Percentiles rank a stretch among this genome's conserved stretches.
Evolutionary conservation across 805 yeast species (phyloP).

Genomic region (Metschnikowia noctiluminum): DNA sequence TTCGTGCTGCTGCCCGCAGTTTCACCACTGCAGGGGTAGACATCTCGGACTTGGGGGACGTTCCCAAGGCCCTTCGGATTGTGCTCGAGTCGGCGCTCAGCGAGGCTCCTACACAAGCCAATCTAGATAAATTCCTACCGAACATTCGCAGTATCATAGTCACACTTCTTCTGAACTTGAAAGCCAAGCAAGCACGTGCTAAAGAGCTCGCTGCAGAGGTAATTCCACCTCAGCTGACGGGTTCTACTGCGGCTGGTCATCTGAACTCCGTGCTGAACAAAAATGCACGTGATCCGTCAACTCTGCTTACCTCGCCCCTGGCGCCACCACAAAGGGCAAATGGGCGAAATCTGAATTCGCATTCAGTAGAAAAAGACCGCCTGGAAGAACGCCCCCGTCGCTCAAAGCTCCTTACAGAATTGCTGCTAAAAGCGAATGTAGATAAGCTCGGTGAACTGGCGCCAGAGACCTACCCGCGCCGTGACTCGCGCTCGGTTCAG

Average conservation of each 20-base stretch:
- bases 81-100: conserved; percentile 85
- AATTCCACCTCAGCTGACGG: conserved; percentile 4
- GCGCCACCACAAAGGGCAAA: neutral
- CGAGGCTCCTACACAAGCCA: conserved; percentile 79
- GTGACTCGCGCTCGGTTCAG: neutral
- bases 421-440: conserved; percentile 1
- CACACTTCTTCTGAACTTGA: conserved; percentile 70
- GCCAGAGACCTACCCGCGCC: neutral
- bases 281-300: neutral
- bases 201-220: conserved; percentile 32
- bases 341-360: neutral
- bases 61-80: conserved; percentile 74
- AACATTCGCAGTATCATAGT: conserved; percentile 83
- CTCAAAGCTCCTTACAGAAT: conserved; percentile 5
- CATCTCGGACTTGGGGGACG: conserved; percentile 82
- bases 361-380: neutral
- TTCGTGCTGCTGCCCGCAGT: conserved; percentile 78
- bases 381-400: conserved; percentile 4
- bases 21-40: conserved; percentile 78
- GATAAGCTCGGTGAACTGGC: neutral
- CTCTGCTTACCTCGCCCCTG: neutral
- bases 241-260: neutral
- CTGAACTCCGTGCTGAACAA: neutral
- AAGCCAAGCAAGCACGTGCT: conserved; percentile 67
- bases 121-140: conserved; percentile 77